Evolutionary conservation across 2,329 filamentous ascomycete species (phyloP), one percentile per base, ranked within the genome.

Genomic region (Trichoderma polysporum): DNA sequence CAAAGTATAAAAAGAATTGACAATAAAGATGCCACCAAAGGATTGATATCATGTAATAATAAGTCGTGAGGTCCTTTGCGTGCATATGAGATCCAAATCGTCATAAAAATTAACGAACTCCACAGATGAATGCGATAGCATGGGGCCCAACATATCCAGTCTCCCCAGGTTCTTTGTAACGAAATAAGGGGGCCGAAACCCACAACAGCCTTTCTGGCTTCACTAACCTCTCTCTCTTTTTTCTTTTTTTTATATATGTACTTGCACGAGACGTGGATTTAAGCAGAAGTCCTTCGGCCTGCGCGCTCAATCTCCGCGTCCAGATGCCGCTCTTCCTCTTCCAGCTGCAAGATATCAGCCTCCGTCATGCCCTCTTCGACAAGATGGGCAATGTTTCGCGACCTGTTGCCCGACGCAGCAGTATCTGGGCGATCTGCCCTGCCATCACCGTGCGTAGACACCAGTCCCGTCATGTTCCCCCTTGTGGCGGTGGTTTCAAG

Each of bases 301-400:
- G 79, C 80, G 62, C 80, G 79, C 74, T 84, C 83, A 71, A 88
- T 88, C 33, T 84, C 86, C 15, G 79, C 83, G 65, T 88, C 86
- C 39, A 88, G 77, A 68, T 84, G 81, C 68, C 83, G 74, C 75
- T 88, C 86, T 72, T 88, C 86, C 69, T 87, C 85, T 71, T 86
- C 85, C 49, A 88, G 70, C 69, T 83, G 74, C 60, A 81, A 78
- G 56, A 88, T 85, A 73, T 88, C 84, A 0, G 84, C 85, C 9
- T 79, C 78, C 56, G 85, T 87, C 85, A 88, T 88, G 58, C 84
- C 83, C n/a, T 87, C 85, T 71, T 88, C 85, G 4, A 87, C 82
- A 37, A 88, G 75, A 68, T 86, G 84, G 19, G 82, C 81, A 53
- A 85, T 83, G 31, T 76, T 77, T 22, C 75, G 72, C 8, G 77